phyloP scores from a whole-genome alignment of 2,329 filamentous ascomycete genomes.

The Fusarium keratoplasticum region DNA sequence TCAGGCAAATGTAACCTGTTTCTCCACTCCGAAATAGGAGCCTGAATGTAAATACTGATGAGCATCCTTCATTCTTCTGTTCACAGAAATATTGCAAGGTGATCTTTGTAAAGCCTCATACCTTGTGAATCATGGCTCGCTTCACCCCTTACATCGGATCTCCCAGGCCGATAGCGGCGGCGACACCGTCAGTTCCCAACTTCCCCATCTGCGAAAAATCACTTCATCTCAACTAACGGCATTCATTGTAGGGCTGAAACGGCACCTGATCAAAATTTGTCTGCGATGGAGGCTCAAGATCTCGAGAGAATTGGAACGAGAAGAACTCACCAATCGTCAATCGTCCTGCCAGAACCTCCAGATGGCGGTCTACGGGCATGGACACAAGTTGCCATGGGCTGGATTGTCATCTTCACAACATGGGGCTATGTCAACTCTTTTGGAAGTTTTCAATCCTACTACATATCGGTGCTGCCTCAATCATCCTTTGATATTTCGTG shows the following conservation, averaged over 20 bases:
- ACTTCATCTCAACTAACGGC: not conserved
- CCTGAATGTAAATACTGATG: not conserved
- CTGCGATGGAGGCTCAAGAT: not conserved
- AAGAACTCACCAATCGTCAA: not conserved
- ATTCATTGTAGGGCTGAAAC: not conserved
- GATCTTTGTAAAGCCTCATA: not conserved
- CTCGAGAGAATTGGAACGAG: not conserved
- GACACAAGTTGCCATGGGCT: slow-evolving; percentile 54
- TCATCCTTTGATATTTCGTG: slow-evolving; percentile 56
- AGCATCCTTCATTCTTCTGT: not conserved
- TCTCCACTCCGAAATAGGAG: not conserved
- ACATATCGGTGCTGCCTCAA: slow-evolving; percentile 47
- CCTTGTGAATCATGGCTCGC: not conserved
- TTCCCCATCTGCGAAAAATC: no score
- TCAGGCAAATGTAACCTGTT: not conserved
- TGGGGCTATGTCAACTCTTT: slow-evolving; percentile 61
- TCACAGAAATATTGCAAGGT: not conserved
- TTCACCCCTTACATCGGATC: not conserved
- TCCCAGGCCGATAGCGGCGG: not conserved
- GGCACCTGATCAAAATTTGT: not conserved
- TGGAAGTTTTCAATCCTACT: slow-evolving; percentile 59
- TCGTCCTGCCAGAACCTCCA: slow-evolving; percentile 25
- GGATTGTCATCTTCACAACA: slow-evolving; percentile 55
- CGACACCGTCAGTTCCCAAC: not conserved
- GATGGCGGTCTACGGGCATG: slow-evolving; percentile 48